Percentiles rank a stretch among this genome's conserved stretches.
Conservation (phyloP, 2,329 filamentous ascomycete species). For the Blastomyces silverae region DNA sequence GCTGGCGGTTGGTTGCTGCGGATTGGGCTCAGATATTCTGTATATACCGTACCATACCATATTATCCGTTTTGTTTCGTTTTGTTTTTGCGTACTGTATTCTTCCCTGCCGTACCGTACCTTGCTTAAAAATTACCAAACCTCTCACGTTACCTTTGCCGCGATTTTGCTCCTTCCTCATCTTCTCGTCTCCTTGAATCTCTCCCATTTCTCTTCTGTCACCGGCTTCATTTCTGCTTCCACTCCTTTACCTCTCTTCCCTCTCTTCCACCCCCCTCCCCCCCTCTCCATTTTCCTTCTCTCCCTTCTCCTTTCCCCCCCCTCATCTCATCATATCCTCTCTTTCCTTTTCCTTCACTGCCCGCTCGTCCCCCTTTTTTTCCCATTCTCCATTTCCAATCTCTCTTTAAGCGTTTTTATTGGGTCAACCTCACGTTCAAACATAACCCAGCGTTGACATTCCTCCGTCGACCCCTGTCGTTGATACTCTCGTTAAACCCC, state of each 20-base stretch:
- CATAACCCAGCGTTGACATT: background rate
- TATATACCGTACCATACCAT: slow-evolving; percentile 13
- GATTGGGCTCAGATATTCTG: background rate
- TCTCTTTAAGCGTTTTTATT: slow-evolving; percentile 14
- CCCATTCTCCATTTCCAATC: slow-evolving; percentile 13
- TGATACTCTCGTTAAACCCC: slow-evolving; percentile 12
- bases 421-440: background rate
- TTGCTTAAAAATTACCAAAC: background rate
- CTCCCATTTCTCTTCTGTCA: slow-evolving; percentile 19
- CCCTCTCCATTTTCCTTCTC: slow-evolving; percentile 15
- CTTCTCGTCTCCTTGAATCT: slow-evolving; percentile 16
- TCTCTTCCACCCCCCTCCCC: slow-evolving; percentile 13
- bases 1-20: background rate
- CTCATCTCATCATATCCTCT: slow-evolving; percentile 10
- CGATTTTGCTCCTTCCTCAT: slow-evolving; percentile 20
- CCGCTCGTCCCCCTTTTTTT: slow-evolving; percentile 13
- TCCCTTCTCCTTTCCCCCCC: slow-evolving; percentile 13
- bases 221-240: slow-evolving; percentile 1
- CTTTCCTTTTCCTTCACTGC: slow-evolving; percentile 1
- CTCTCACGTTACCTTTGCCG: slow-evolving; percentile 11
- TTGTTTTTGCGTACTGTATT: background rate
- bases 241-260: slow-evolving; percentile 19
- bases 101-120: background rate
- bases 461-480: slow-evolving; percentile 7
- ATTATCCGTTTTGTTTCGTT: background rate